Percentiles rank a stretch among this genome's conserved stretches.
Conservation (phyloP, 257 asterid genomes). For the Plantago ovata region DNA sequence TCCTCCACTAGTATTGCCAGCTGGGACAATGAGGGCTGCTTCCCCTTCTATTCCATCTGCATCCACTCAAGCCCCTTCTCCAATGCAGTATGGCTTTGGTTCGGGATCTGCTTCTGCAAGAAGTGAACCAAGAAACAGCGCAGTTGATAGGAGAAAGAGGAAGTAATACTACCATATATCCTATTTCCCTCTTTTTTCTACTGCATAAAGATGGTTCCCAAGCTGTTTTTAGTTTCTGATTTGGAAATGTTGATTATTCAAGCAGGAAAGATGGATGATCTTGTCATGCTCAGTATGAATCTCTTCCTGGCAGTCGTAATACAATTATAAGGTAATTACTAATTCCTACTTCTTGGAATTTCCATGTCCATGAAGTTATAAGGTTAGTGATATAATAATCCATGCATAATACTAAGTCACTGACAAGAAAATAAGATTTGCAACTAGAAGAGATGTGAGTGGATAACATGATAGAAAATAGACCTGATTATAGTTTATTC, state of each 20-base stretch:
- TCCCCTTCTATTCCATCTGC: constrained; percentile 32
- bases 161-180: constrained; percentile 39
- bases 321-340: constrained; percentile 22
- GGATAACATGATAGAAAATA: neutral
- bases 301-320: neutral
- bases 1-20: constrained; percentile 48
- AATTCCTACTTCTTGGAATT: constrained; percentile 13
- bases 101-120: constrained; percentile 59
- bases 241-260: constrained; percentile 18
- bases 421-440: no score
- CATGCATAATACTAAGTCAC: no score
- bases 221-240: constrained; percentile 1
- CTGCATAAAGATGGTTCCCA: constrained; percentile 10
- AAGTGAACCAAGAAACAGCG: constrained; percentile 60
- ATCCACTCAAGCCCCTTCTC: constrained; percentile 49
- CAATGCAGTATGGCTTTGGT: constrained; percentile 57
- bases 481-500: neutral
- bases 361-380: neutral
- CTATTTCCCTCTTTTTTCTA: neutral
- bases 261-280: constrained; percentile 64
- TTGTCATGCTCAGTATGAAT: neutral
- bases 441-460: neutral
- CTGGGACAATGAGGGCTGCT: constrained; percentile 28
- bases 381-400: neutral
- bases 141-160: constrained; percentile 75